phyloP scores from a whole-genome alignment of 306 rosid species.

The Inga leiocalycina region DNA sequence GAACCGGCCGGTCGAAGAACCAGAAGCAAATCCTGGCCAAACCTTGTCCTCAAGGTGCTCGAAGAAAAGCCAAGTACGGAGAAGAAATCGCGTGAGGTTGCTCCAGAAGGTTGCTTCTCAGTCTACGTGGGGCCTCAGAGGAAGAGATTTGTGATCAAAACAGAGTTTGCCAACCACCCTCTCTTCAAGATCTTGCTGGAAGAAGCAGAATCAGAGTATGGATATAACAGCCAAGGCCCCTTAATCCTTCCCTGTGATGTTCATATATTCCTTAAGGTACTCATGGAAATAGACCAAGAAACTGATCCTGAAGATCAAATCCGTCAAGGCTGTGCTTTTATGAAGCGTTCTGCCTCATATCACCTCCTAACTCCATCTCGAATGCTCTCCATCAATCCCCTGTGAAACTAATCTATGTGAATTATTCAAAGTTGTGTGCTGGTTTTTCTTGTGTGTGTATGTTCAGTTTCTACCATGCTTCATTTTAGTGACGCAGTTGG shows the following conservation, averaged over 20 bases:
- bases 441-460: background rate
- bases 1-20: background rate
- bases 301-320: constrained; percentile 11
- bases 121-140: constrained; percentile 79
- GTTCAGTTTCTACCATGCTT: background rate
- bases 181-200: constrained; percentile 76
- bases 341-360: constrained; percentile 51
- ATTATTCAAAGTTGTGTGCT: background rate
- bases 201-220: constrained; percentile 88
- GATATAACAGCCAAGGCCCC: constrained; percentile 71
- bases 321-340: constrained; percentile 48
- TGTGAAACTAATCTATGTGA: constrained; percentile 1
- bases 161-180: constrained; percentile 75
- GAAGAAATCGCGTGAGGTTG: constrained; percentile 20
- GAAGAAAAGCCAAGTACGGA: constrained; percentile 16
- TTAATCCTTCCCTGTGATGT: constrained; percentile 74
- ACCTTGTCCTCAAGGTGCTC: background rate
- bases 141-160: constrained; percentile 67
- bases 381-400: constrained; percentile 44
- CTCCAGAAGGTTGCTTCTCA: constrained; percentile 75
- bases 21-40: background rate
- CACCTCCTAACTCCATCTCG: constrained; percentile 55
- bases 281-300: constrained; percentile 68
- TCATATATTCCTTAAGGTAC: constrained; percentile 59
- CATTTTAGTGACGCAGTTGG: background rate